A percentile compares a stretch with the other conserved stretches of the same genome.
These are phyloP conservation scores for Sordariomycetes sp. DNA, from an alignment of 2,329 filamentous ascomycete species.

Conservation along the genomic window DNA sequence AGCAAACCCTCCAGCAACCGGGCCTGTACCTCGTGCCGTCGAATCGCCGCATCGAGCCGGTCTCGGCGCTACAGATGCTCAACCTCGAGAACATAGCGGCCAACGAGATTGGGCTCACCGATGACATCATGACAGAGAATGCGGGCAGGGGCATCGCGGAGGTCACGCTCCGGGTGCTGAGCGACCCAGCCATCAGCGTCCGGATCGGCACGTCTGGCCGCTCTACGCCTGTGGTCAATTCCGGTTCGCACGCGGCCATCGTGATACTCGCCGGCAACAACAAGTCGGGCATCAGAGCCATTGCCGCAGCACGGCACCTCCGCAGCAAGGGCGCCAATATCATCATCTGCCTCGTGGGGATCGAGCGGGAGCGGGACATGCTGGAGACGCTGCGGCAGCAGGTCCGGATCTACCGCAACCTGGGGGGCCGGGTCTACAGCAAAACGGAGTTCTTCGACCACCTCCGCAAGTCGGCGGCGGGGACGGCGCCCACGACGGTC, in stretches of 20 bases:
- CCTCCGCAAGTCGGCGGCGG: slow-evolving; percentile 28
- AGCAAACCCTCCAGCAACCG: neutral
- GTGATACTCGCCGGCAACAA: slow-evolving; percentile 94
- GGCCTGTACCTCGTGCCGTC: slow-evolving; percentile 42
- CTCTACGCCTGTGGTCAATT: slow-evolving; percentile 13
- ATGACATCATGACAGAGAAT: slow-evolving; percentile 87
- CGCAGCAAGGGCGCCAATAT: slow-evolving; percentile 72
- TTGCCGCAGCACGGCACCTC: slow-evolving; percentile 77
- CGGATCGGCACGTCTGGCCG: slow-evolving; percentile 28
- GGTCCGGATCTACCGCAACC: slow-evolving; percentile 68
- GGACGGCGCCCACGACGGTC: slow-evolving; percentile 44
- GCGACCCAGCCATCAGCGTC: slow-evolving; percentile 45
- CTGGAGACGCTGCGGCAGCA: slow-evolving; percentile 72
- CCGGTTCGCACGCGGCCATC: slow-evolving; percentile 24
- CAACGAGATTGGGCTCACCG: slow-evolving; percentile 72
- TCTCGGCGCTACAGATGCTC: slow-evolving; percentile 71
- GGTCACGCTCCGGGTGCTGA: slow-evolving; percentile 58
- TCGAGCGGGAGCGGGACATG: slow-evolving; percentile 70
- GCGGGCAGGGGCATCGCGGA: slow-evolving; percentile 81
- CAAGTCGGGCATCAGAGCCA: slow-evolving; percentile 70
- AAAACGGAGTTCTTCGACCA: slow-evolving; percentile 50
- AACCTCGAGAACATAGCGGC: slow-evolving; percentile 86
- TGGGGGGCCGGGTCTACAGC: slow-evolving; percentile 59
- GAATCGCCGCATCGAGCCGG: slow-evolving; percentile 44
- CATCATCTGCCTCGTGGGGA: slow-evolving; percentile 70